A percentile compares a stretch with the other conserved stretches of the same genome.
Conservation (phyloP, 163 green algal species). For the Volvox carteri region DNA sequence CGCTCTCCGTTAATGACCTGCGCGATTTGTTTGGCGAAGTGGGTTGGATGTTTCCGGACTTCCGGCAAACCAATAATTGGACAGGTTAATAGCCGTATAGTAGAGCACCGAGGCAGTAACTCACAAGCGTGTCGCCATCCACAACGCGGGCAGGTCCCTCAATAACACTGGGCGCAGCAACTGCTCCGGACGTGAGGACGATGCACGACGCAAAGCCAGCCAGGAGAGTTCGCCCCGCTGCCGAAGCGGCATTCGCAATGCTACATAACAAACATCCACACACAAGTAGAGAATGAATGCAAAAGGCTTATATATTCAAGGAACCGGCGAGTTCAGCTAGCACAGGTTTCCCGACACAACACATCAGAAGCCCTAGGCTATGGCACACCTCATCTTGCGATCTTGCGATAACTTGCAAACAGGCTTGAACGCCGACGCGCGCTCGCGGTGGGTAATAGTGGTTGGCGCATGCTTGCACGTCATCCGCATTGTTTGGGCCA, state of each 20-base stretch:
- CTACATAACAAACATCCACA: too few relatives aligned
- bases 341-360: neutral
- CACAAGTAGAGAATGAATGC: neutral
- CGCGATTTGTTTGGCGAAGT: neutral
- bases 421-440: neutral
- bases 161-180: neutral
- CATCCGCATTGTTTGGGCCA: neutral
- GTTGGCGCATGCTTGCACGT: neutral
- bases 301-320: neutral
- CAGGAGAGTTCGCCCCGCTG: neutral
- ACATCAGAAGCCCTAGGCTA: neutral
- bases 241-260: neutral
- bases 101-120: too few relatives aligned
- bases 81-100: too few relatives aligned
- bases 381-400: neutral
- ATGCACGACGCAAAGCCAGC: conserved; percentile 36
- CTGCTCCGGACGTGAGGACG: neutral
- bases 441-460: neutral
- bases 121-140: conserved; percentile 38
- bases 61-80: neutral
- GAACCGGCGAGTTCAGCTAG: neutral
- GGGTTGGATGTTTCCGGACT: neutral
- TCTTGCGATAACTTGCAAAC: neutral
- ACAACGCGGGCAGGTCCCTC: conserved; percentile 39
- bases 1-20: conserved; percentile 57